phyloP scores from a whole-genome alignment of 75 land plant genomes.

The Selaginella tamariscina region DNA sequence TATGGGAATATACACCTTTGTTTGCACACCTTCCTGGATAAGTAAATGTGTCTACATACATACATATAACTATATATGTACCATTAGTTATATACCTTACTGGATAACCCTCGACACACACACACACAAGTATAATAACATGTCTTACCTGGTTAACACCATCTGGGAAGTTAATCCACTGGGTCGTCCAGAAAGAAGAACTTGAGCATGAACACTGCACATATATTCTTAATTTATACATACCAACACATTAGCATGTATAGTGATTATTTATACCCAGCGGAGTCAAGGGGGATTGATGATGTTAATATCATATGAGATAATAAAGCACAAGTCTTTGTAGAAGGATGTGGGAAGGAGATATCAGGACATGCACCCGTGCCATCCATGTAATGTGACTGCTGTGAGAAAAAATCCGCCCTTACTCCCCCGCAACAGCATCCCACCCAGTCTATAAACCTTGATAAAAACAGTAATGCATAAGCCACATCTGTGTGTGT shows the following conservation, averaged over 20 bases:
- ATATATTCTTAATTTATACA: neutral
- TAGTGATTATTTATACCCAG: constrained; percentile 26
- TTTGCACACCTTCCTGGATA: constrained; percentile 15
- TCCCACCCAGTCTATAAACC: constrained; percentile 51
- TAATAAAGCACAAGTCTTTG: neutral
- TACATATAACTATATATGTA: neutral
- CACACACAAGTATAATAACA: neutral
- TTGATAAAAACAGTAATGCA: constrained; percentile 19
- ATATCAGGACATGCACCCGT: constrained; percentile 15
- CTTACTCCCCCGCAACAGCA: constrained; percentile 64
- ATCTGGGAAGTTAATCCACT: neutral
- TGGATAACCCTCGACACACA: neutral
- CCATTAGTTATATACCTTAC: too few species aligned
- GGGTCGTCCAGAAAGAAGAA: constrained; percentile 7
- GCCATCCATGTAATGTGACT: constrained; percentile 23
- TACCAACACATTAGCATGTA: neutral
- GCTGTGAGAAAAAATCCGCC: constrained; percentile 19
- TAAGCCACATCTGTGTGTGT: too few species aligned
- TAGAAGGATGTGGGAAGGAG: neutral
- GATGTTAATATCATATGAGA: constrained; percentile 16
- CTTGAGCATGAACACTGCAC: constrained; percentile 12
- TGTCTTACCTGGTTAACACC: neutral
- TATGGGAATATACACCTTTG: constrained; percentile 46
- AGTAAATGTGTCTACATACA: neutral
- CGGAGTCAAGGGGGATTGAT: constrained; percentile 3